Conservation (phyloP, 139 green algal species). For the Chlorella vulgaris region DNA sequence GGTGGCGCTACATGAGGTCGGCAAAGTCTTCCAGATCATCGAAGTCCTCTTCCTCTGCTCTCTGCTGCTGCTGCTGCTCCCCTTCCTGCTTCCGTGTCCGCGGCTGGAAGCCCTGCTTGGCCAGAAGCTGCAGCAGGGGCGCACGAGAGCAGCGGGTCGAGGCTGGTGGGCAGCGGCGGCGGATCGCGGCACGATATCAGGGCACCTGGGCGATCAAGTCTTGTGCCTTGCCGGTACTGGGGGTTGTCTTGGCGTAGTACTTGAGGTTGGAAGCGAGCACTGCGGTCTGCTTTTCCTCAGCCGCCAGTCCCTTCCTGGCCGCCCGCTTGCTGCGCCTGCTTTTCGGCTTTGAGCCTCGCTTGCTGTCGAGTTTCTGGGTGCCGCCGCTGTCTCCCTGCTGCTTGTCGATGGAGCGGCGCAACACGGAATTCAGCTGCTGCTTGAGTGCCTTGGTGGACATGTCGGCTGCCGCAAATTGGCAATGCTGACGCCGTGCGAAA, state of each 20-base stretch:
- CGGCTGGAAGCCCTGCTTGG: constrained; percentile 27
- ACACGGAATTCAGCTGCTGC: constrained; percentile 45
- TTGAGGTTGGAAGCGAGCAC: constrained; percentile 47
- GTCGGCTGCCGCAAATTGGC: background rate
- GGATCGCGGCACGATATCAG: too few relatives aligned
- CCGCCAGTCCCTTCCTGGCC: background rate
- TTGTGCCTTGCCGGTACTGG: background rate
- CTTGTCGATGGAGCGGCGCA: constrained; percentile 18
- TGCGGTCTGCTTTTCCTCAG: background rate
- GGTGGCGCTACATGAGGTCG: background rate
- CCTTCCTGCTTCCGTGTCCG: constrained; percentile 13
- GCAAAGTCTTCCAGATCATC: constrained; percentile 14
- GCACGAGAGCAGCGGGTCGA: background rate
- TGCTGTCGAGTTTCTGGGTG: background rate
- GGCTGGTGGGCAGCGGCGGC: background rate
- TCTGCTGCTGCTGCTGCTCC: constrained; percentile 28
- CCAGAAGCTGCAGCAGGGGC: constrained; percentile 15
- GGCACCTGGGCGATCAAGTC: constrained; percentile 32
- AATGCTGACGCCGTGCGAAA: background rate
- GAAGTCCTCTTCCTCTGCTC: constrained; percentile 2
- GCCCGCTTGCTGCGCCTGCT: background rate
- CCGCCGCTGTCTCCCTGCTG: constrained; percentile 34
- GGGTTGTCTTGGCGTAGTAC: constrained; percentile 56
- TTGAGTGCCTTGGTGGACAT: constrained; percentile 58
- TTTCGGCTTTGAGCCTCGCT: constrained; percentile 42